Percentiles rank a stretch among this genome's conserved stretches.
Evolutionary conservation across 2,329 filamentous ascomycete species (phyloP).

Genomic region (Cercospora janseana): DNA sequence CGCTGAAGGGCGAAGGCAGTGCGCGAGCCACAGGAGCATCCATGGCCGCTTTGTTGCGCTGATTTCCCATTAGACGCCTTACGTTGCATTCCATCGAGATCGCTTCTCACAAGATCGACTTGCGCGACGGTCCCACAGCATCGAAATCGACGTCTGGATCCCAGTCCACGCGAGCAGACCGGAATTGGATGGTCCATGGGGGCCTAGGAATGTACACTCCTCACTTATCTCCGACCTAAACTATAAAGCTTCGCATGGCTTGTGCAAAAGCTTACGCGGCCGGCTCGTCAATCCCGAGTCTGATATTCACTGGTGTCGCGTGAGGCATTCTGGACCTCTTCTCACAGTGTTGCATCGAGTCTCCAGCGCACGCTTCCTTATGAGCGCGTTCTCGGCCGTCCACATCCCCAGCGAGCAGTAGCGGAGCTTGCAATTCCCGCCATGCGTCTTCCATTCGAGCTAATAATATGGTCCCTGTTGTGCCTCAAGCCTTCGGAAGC

Average conservation of each 20-base stretch:
- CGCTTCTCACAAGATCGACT: not conserved
- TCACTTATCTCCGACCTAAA: not conserved
- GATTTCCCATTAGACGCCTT: not conserved
- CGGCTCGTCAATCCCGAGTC: not conserved
- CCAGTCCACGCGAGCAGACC: not conserved
- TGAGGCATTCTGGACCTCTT: not conserved
- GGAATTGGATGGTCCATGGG: not conserved
- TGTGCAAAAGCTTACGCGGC: slow-evolving; percentile 17
- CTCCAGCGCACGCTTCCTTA: too few species aligned
- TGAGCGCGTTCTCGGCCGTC: too few species aligned
- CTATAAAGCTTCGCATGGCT: slow-evolving; percentile 1
- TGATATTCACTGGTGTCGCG: not conserved
- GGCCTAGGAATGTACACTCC: not conserved
- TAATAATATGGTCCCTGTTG: slow-evolving; percentile 4
- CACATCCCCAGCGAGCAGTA: too few species aligned
- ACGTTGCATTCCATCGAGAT: slow-evolving; percentile 1
- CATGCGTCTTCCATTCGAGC: slow-evolving; percentile 13
- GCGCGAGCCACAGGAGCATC: too few species aligned
- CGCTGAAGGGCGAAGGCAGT: too few species aligned
- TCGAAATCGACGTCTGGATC: not conserved
- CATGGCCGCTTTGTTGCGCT: not conserved
- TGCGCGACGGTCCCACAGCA: slow-evolving; percentile 1
- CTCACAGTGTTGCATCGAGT: too few species aligned
- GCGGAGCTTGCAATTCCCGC: too few species aligned
- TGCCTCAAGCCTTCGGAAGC: slow-evolving; percentile 8